Evolutionary conservation across 257 asterid genomes (phyloP), one percentile per base, ranked within the genome.

Genomic region (Nicotiana paniculata): DNA sequence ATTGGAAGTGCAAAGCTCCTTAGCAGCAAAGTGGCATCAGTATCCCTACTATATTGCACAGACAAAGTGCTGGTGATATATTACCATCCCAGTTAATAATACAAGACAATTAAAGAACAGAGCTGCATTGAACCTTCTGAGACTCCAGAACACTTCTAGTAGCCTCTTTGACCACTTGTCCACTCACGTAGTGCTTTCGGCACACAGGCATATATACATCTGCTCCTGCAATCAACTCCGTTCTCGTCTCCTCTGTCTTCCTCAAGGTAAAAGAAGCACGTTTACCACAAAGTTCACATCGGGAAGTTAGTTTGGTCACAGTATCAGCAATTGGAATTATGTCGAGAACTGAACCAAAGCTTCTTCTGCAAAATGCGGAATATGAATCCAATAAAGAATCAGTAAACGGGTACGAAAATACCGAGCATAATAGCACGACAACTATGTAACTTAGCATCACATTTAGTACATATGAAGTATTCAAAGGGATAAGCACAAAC

Each of bases 201-300:
- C 98, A 96, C 33, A 94, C 97, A 0, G 99, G 98, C 97, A 94
- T 94, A 75, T 96, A 93, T n/a, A 92, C 96, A 0, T 94, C 97
- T 9, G 97, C 97, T 83, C 97, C 99, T 33, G 89, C 97, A 84
- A 96, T 92, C 33, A 94, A 67, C 85, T 93, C 98, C 0, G 92
- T 92, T 88, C 84, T 83, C 32, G 91, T 92, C 85, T 96, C 99
- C 53, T 85, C 90, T 1, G 98, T 94, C 90, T 96, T 96, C 90
- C 99, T 90, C 91, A 96, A 77, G 9, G 97, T 93, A 81, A 96
- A 96, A 82, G 84, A 81, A 51, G 97, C 99, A 1, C 84, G 90
- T 24, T 88, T 84, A 43, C 97, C 97, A 79, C 99, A 96, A 2
- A 94, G 90, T 88, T 96, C 97, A 6, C 97, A 96, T 15, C 89